Percentiles rank a stretch among this genome's conserved stretches.
These are phyloP conservation scores for Huntiella moniliformis DNA, from an alignment of 2,329 filamentous ascomycete genomes.

Conservation along the genomic window DNA sequence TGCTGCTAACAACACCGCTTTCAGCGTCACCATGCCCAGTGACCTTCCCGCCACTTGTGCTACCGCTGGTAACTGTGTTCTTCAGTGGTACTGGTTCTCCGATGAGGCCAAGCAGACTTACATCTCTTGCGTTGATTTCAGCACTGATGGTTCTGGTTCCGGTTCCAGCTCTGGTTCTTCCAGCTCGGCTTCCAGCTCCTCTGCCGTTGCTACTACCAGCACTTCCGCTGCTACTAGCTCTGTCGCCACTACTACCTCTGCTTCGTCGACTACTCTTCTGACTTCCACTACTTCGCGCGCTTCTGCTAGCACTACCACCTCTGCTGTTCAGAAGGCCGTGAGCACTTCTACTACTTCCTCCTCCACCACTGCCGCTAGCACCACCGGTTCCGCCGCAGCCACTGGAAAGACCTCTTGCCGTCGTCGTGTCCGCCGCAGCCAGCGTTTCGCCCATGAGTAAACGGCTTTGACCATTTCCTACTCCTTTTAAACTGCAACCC, in stretches of 20 bases:
- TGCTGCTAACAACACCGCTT: conserved; percentile 25
- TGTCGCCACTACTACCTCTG: neutral
- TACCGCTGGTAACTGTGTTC: conserved; percentile 19
- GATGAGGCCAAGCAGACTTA: conserved; percentile 21
- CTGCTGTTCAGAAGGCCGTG: neutral
- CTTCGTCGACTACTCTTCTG: neutral
- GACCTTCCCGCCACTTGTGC: conserved; percentile 16
- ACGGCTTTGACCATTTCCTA: neutral
- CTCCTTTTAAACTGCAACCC: neutral
- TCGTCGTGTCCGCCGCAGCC: conserved; percentile 9
- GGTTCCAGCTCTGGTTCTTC: conserved; percentile 1
- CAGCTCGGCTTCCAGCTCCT: neutral
- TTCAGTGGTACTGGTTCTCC: conserved; percentile 29
- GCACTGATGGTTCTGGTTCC: neutral
- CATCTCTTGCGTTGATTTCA: conserved; percentile 22
- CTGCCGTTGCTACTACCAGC: neutral
- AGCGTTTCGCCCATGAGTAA: conserved; percentile 6
- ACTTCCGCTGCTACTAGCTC: neutral
- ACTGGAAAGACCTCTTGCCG: conserved; percentile 3
- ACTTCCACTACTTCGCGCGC: neutral
- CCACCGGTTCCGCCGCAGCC: neutral
- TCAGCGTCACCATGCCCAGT: conserved; percentile 23
- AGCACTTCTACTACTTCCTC: neutral
- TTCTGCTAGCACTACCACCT: neutral
- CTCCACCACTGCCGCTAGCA: neutral